These are phyloP conservation scores for Trichoderma koningii DNA, from an alignment of 2,329 filamentous ascomycete species.

Conservation along the genomic window DNA sequence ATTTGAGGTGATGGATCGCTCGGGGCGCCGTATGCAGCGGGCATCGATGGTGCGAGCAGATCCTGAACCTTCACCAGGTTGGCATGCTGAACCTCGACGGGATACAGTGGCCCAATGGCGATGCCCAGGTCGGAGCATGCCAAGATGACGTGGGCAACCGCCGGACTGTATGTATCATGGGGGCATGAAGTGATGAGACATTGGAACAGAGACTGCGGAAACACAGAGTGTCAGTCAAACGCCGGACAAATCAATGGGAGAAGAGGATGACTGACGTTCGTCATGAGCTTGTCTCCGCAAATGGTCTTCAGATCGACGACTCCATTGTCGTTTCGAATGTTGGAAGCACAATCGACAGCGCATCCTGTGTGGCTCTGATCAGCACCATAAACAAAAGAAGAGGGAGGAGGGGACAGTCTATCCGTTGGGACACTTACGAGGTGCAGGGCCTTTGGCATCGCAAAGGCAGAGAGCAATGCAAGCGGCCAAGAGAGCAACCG, in stretches of 20 bases:
- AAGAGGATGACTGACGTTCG: constrained; percentile 8
- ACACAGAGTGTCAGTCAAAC: constrained; percentile 3
- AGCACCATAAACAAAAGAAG: background rate
- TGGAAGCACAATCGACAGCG: constrained; percentile 31
- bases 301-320: constrained; percentile 29
- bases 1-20: background rate
- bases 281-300: constrained; percentile 30
- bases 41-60: constrained; percentile 9
- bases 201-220: constrained; percentile 37
- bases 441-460: background rate
- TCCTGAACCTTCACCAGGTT: constrained; percentile 26
- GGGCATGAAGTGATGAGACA: constrained; percentile 38
- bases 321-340: constrained; percentile 29
- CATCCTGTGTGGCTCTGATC: constrained; percentile 27
- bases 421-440: constrained; percentile 1
- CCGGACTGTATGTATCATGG: constrained; percentile 36
- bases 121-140: constrained; percentile 36
- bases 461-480: constrained; percentile 24
- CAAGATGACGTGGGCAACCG: constrained; percentile 35
- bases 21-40: constrained; percentile 16
- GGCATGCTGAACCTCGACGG: constrained; percentile 35
- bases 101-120: constrained; percentile 37
- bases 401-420: too few relatives aligned
- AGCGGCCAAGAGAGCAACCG: constrained; percentile 27
- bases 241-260: too few relatives aligned